Evolutionary conservation across 2,329 filamentous ascomycete genomes (phyloP), one percentile per base, ranked within the genome.

Genomic region (Chaetomium strumarium): DNA sequence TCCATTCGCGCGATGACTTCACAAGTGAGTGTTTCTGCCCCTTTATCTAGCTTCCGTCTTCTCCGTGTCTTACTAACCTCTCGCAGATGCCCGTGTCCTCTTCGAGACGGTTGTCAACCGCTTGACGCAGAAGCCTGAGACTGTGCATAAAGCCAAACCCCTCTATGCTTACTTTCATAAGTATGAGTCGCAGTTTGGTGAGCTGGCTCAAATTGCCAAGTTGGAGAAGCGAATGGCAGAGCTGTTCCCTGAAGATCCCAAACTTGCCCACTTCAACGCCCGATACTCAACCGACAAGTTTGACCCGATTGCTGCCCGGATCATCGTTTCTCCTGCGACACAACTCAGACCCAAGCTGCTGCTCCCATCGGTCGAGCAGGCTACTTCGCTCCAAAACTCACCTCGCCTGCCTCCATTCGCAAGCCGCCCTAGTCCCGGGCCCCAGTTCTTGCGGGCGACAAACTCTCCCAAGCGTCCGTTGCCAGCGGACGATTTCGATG

Each of bases 81-180:
- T 33, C 33, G 33, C 61, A 91, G 90, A 99, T 77, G 93, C 93
- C 33, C 83, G 93, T 59, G 91, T 93, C 10, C 90, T 96, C 2
- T 99, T 99, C 63, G 93, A 97, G 68, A 96, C 91, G 14, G 90
- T 91, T 14, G 88, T 96, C 55, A 88, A 86, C 64, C 85, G 85
- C 56, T 79, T 97, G 40, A 81, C 86, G 8, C 79, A 86, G 20
- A 93, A 91, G 60, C 82, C 88, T 0, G 88, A 90, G 60, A 81
- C 82, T 11, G 72, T 85, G 1, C 71, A 77, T 50, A 93, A 90
- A 64, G 83, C 91, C 9, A 95, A 93, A 67, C 81, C 87, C 1
- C 80, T 99, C 0, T 96, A 95, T 63, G 77, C 84, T 2, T 97
- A 92, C 70, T 92, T 99, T 68, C 92, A 99, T 70, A 86, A 91